Percentiles rank a stretch among this genome's conserved stretches.
phyloP scores from a whole-genome alignment of 768 basidiomycete species.

The Chiua virens region DNA sequence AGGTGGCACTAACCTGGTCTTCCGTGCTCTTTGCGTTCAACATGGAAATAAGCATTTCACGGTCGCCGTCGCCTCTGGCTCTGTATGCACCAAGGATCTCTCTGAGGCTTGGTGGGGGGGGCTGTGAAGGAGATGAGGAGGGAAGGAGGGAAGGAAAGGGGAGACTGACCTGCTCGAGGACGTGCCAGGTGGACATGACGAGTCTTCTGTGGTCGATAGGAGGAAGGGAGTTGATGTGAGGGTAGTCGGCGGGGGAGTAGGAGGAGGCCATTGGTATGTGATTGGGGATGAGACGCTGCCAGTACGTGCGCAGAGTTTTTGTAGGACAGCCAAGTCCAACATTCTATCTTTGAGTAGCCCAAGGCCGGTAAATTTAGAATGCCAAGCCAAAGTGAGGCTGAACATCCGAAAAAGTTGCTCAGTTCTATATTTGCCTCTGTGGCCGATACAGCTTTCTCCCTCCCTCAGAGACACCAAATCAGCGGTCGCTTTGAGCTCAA shows the following conservation, averaged over 20 bases:
- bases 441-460: no score
- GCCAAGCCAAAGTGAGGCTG: conserved; percentile 44
- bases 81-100: conserved; percentile 88
- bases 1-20: conserved; percentile 66
- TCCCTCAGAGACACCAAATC: neutral
- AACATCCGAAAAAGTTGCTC: conserved; percentile 28
- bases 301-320: conserved; percentile 32
- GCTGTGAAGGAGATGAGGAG: conserved; percentile 36
- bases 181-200: conserved; percentile 44
- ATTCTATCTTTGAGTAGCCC: conserved; percentile 46
- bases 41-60: conserved; percentile 88
- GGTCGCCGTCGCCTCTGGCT: conserved; percentile 85
- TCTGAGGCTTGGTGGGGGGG: conserved; percentile 77
- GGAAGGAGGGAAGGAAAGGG: neutral
- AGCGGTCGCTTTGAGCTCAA: no score
- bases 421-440: conserved; percentile 18
- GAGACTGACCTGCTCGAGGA: conserved; percentile 44
- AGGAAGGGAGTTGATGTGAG: conserved; percentile 12
- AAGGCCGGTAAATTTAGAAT: conserved; percentile 40
- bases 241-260: conserved; percentile 17
- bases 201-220: conserved; percentile 33
- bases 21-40: conserved; percentile 91
- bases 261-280: conserved; percentile 31
- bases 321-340: conserved; percentile 45
- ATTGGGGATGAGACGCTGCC: conserved; percentile 12